phyloP scores from a whole-genome alignment of 1,284 basidiomycete genomes.

The Pholiota adiposa region DNA sequence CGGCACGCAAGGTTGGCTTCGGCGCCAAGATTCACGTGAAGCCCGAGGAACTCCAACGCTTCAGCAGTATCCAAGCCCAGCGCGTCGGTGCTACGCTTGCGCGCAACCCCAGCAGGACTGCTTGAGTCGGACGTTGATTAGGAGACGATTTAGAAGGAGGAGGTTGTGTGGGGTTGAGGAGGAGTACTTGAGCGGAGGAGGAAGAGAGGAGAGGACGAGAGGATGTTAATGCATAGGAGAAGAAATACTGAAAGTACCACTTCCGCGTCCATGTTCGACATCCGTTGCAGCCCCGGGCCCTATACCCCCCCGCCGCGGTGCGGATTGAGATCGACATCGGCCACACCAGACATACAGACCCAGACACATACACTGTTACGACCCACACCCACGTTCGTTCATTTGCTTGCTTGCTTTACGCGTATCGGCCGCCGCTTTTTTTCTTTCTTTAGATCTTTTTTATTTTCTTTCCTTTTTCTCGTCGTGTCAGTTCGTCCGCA shows the following conservation, averaged over 20 bases:
- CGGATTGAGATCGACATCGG: conserved; percentile 7
- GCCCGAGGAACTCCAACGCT: conserved; percentile 83
- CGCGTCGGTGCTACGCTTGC: conserved; percentile 78
- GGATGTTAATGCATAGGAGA: conserved; percentile 8
- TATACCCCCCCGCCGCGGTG: neutral
- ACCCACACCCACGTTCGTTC: conserved; percentile 1
- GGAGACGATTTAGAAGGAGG: neutral
- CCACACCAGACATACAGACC: conserved; percentile 5
- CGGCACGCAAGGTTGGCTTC: conserved; percentile 84
- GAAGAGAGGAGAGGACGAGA: conserved; percentile 2
- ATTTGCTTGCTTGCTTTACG: conserved; percentile 2
- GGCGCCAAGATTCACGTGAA: conserved; percentile 81
- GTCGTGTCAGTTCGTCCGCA: neutral
- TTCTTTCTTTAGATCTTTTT: neutral
- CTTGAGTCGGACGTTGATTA: neutral
- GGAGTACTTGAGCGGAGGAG: conserved; percentile 1
- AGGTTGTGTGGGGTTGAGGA: conserved; percentile 5
- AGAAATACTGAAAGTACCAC: conserved; percentile 7
- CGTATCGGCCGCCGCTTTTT: neutral
- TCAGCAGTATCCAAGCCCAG: conserved; percentile 84
- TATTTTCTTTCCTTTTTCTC: neutral
- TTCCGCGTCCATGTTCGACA: conserved; percentile 9
- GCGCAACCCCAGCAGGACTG: conserved; percentile 69
- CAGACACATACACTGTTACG: conserved; percentile 1
- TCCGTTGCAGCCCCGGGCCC: neutral